Evolutionary conservation across 1,139 yeast genomes (phyloP).

Genomic region (Candida sanyaensis): DNA sequence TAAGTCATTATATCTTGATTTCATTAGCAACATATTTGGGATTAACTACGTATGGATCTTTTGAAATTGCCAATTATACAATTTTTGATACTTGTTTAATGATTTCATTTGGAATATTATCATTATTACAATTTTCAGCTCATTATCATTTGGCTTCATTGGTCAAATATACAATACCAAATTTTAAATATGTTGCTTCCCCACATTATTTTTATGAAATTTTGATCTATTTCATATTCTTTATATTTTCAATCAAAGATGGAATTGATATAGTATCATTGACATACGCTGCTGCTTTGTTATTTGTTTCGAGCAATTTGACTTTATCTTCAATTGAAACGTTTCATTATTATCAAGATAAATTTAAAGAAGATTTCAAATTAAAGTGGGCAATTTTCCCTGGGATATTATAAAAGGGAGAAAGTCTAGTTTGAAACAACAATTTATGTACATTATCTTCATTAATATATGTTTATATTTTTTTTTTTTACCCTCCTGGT

Average conservation of each 20-base stretch:
- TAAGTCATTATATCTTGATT: slow-evolving; percentile 57
- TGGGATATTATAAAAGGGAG: slow-evolving; percentile 14
- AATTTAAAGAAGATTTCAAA: slow-evolving; percentile 23
- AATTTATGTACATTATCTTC: too few species aligned
- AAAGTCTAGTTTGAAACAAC: too few species aligned
- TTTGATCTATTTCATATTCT: slow-evolving; percentile 52
- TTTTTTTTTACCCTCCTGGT: background rate
- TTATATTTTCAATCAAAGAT: slow-evolving; percentile 20
- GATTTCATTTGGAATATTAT: slow-evolving; percentile 40
- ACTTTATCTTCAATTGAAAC: slow-evolving; percentile 65
- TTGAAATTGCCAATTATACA: slow-evolving; percentile 10
- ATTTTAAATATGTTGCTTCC: slow-evolving; percentile 49
- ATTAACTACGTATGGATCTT: slow-evolving; percentile 14
- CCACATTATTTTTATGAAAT: slow-evolving; percentile 87
- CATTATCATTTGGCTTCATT: slow-evolving; percentile 64
- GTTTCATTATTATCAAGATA: slow-evolving; percentile 48
- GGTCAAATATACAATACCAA: slow-evolving; percentile 69
- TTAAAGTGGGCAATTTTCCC: slow-evolving; percentile 23
- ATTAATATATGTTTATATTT: background rate
- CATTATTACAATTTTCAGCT: slow-evolving; percentile 56
- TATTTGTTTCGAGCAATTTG: slow-evolving; percentile 67
- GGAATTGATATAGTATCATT: slow-evolving; percentile 12
- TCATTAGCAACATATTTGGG: slow-evolving; percentile 22
- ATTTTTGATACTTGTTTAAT: slow-evolving; percentile 19
- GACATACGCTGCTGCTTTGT: slow-evolving; percentile 25